Evolutionary conservation across 495 filamentous ascomycete species (phyloP).

Genomic region (Bacidia gigantensis): DNA sequence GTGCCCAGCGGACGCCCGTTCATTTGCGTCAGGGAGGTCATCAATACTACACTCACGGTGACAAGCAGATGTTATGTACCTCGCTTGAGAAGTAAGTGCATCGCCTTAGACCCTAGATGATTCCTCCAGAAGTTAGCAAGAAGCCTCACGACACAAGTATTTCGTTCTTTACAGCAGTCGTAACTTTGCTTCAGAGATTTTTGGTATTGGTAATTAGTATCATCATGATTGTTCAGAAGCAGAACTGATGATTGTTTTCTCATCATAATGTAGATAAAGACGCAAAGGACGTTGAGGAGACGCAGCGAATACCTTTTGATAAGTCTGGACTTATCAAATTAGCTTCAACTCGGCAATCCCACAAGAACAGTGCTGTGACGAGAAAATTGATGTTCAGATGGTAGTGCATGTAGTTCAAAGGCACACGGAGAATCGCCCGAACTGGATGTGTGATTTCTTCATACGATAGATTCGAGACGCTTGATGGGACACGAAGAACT

Average conservation of each 20-base stretch:
- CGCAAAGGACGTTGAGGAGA: too few species aligned
- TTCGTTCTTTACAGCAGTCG: too few species aligned
- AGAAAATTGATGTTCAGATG: slow-evolving; percentile 97
- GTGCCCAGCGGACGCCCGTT: too few species aligned
- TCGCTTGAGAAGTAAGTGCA: too few species aligned
- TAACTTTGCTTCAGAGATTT: slow-evolving; percentile 33
- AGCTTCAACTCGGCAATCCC: background rate
- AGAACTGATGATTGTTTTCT: slow-evolving; percentile 76
- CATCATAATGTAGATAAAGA: slow-evolving; percentile 47
- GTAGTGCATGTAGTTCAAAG: slow-evolving; percentile 98
- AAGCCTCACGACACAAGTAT: too few species aligned
- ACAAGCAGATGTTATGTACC: too few species aligned
- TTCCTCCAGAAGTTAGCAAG: too few species aligned
- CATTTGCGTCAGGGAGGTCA: too few species aligned
- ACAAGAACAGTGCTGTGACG: background rate
- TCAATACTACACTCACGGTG: too few species aligned
- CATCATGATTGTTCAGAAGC: slow-evolving; percentile 76
- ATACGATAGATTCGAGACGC: background rate
- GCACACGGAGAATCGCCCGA: slow-evolving; percentile 73
- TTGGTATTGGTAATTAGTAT: slow-evolving; percentile 66
- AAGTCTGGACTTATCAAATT: too few species aligned
- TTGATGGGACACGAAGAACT: too few species aligned
- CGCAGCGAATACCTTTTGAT: background rate
- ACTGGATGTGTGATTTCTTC: slow-evolving; percentile 26
- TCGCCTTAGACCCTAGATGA: too few species aligned